Base-by-base conservation (phyloP, 108 stramenopile genomes). In the Cyclostephanos tholiformis region DNA sequence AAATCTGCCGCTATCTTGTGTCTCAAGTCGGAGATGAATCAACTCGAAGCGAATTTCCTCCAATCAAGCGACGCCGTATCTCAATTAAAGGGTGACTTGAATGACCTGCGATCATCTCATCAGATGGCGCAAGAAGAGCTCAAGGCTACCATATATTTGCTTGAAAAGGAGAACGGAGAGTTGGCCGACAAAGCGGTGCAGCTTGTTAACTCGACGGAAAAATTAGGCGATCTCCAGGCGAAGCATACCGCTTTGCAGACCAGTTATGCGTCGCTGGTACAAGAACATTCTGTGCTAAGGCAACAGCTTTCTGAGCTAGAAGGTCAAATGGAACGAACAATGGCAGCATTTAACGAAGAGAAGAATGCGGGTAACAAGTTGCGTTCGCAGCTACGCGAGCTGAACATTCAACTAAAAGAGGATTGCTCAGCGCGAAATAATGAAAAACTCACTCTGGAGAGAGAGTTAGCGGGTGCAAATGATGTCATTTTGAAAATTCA, bases 341-440 rank as follows among this genome's bases (percentile, higher is more conserved):
- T 36, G 23, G 35, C 46, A 38, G 69, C 59, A 48, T 63, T 77
- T 26, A 70, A 58, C 1, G 50, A 51, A 4, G 77, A 71, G 52
- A 65, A 65, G 65, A 52, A 46, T n/a, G 60, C 35, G 20, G 19
- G 57, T 10, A 65, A 71, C 27, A 56, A 78, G 12, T 55, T 78
- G 32, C 63, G 65, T 6, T 26, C 36, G 23, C 57, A 72, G 36
- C 58, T 70, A 39, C 46, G 55, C 1, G 58, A 71, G 22, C 63
- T 77, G 69, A 67, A 70, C 27, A 14, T 65, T 17, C 41, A 77
- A 41, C 10, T 65, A 44, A 64, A 69, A 27, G 61, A 67, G 25
- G 53, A 65, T 64, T 58, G n/a, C 3, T 49, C 39, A 4, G 56
- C 48, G 58, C 58, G 35, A 48, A 38, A 61, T 38, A 71, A 71